These are phyloP conservation scores for Blastobotrys illinoisensis DNA, from an alignment of 1,139 yeast genomes.

Conservation along the genomic window DNA sequence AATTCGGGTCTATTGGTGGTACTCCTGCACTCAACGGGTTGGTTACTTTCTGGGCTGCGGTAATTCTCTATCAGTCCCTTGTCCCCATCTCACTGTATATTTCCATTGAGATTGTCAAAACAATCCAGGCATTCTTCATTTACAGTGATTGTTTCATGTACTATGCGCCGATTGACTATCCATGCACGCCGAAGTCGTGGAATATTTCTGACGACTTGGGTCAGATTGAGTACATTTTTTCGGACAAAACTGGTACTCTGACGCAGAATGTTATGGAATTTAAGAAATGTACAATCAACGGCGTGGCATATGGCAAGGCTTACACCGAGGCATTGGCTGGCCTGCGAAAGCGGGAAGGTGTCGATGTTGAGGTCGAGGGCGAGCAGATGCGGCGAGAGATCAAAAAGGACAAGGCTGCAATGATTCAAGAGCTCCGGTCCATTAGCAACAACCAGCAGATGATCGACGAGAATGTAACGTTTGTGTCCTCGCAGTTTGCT, in stretches of 20 bases:
- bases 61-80: constrained; percentile 80
- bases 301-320: constrained; percentile 83
- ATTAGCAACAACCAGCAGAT: constrained; percentile 54
- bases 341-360: constrained; percentile 74
- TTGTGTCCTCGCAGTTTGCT: constrained; percentile 45
- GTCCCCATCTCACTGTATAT: constrained; percentile 91
- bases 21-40: constrained; percentile 75
- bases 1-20: constrained; percentile 56
- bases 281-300: constrained; percentile 83
- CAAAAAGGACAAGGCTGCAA: constrained; percentile 51
- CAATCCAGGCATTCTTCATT: constrained; percentile 86
- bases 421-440: constrained; percentile 52
- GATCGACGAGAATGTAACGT: constrained; percentile 49
- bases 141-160: constrained; percentile 83
- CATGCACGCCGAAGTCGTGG: constrained; percentile 96
- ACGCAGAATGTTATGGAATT: constrained; percentile 97
- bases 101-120: constrained; percentile 87
- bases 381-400: constrained; percentile 39
- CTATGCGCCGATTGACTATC: constrained; percentile 77
- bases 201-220: constrained; percentile 97
- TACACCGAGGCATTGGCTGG: constrained; percentile 96
- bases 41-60: constrained; percentile 80
- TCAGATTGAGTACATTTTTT: constrained; percentile 89
- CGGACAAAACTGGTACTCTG: constrained; percentile 94
- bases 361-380: constrained; percentile 63